Evolutionary conservation across 805 yeast genomes (phyloP).

Genomic region (Candida namnaoensis): DNA sequence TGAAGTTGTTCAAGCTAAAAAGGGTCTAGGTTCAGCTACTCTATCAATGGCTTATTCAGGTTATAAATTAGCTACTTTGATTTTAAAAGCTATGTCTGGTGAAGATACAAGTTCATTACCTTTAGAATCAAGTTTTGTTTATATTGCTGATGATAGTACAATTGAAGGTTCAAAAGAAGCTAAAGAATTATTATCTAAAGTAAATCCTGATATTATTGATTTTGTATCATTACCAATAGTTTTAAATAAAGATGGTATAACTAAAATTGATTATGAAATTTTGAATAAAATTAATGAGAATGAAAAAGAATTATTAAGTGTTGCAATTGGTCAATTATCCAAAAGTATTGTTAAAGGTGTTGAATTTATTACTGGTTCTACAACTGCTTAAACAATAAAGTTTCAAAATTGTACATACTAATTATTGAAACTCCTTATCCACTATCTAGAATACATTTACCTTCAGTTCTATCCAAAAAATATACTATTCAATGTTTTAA

Average conservation of each 20-base stretch:
- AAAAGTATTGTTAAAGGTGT: slow-evolving; percentile 18
- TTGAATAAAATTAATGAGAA: slow-evolving; percentile 11
- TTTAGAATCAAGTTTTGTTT: slow-evolving; percentile 41
- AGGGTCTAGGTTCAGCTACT: slow-evolving; percentile 93
- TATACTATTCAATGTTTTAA: too few relatives aligned
- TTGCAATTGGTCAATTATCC: slow-evolving; percentile 12
- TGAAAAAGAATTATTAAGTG: slow-evolving; percentile 13
- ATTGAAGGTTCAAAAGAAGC: slow-evolving; percentile 46
- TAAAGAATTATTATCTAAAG: slow-evolving; percentile 19
- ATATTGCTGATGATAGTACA: slow-evolving; percentile 40
- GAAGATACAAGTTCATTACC: slow-evolving; percentile 16
- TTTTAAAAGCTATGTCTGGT: slow-evolving; percentile 25
- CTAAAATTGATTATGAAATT: slow-evolving; percentile 11
- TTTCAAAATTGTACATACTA: too few relatives aligned
- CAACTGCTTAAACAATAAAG: too few relatives aligned
- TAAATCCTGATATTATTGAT: slow-evolving; percentile 3
- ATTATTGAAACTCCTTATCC: too few relatives aligned
- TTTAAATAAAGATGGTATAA: slow-evolving; percentile 14
- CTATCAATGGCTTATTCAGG: slow-evolving; percentile 96
- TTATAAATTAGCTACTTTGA: slow-evolving; percentile 58
- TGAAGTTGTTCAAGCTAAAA: slow-evolving; percentile 92
- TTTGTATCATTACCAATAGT: slow-evolving; percentile 17
- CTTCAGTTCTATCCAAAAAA: too few relatives aligned
- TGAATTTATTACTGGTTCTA: slow-evolving; percentile 11
- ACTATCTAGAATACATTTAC: too few relatives aligned